phyloP scores from a whole-genome alignment of 805 yeast species.

The Soucietia sequanensis region DNA sequence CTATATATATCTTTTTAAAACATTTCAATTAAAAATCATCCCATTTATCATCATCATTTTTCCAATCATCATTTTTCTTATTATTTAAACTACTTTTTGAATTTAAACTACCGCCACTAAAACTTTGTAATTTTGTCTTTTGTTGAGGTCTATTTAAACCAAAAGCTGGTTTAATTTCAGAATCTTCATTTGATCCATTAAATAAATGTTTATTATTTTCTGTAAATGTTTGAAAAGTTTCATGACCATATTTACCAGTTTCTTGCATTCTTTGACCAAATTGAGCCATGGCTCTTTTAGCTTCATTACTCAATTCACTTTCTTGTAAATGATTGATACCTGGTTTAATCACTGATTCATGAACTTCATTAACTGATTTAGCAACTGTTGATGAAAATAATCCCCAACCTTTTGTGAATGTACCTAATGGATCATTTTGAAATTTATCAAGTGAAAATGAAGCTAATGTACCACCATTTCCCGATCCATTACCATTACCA shows the following conservation, averaged over 20 bases:
- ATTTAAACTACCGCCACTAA: slow-evolving; percentile 41
- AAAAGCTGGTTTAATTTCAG: slow-evolving; percentile 59
- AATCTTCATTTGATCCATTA: slow-evolving; percentile 49
- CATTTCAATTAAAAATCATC: slow-evolving; percentile 62
- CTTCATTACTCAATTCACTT: slow-evolving; percentile 76
- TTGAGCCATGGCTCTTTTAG: slow-evolving; percentile 91
- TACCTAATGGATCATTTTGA: slow-evolving; percentile 86
- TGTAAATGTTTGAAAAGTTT: slow-evolving; percentile 61
- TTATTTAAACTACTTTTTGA: slow-evolving; percentile 10
- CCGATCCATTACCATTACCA: slow-evolving; percentile 13
- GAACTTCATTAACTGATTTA: slow-evolving; percentile 81
- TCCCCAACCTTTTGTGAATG: slow-evolving; percentile 92
- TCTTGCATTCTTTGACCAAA: slow-evolving; percentile 94
- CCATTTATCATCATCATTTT: slow-evolving; percentile 58
- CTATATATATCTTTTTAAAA: too few species aligned
- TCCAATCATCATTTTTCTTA: slow-evolving; percentile 35
- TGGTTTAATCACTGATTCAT: slow-evolving; percentile 89
- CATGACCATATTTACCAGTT: slow-evolving; percentile 74
- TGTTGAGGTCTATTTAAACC: slow-evolving; percentile 60
- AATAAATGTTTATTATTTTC: slow-evolving; percentile 48
- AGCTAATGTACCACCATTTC: slow-evolving; percentile 48
- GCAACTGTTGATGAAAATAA: slow-evolving; percentile 82
- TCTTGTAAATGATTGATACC: slow-evolving; percentile 74
- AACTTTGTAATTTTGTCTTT: slow-evolving; percentile 56
- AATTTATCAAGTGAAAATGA: slow-evolving; percentile 65